Evolutionary conservation across 345 rosid genomes (phyloP), one percentile per base, ranked within the genome.

Genomic region (Citrus cavaleriei): DNA sequence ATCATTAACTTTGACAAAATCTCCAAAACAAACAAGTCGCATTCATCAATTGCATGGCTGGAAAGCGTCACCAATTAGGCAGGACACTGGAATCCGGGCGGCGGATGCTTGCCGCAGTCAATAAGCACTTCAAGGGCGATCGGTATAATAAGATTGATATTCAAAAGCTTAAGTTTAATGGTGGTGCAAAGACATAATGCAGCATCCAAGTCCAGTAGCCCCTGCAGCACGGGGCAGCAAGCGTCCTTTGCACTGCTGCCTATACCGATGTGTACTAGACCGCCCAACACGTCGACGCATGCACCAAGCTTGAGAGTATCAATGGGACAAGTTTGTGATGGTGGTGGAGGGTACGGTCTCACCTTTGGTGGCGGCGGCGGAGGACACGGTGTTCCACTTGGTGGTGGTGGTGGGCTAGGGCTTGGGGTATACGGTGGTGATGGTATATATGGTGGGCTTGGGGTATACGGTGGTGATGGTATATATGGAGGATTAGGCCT

Each of bases 131-230:
- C 81, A 76, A 95, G 99, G 71, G 97, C 98, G 59, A 95, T 74
- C 54, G 98, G 99, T 5, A 93, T 12, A 10, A 95, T 21, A 62
- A 95, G 76, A 70, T 83, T 90, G 40, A 95, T 76, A 69, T 93
- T 95, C 2, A 95, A 88, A 79, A 93, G 95, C 84, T 95, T 95
- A 6, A 80, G 90, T 68, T 82, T 91, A 63, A 95, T 92, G 81
- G 91, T 88, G 76, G 97, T 95, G 86, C 98, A 95, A 7, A 95
- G 96, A 80, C 99, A 95, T 16, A 95, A 19, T 0, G 99, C 99
- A 10, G 97, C 98, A 65, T 95, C 99, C 76, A 93, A 84, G 83
- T 85, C 98, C 54, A 85, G 60, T 42, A 95, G 84, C 42, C 93
- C 95, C 68, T 85, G 78, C 25, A 95, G 91, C 58, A 95, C 87